These are phyloP conservation scores for Phytophthora fragariaefolia DNA, from an alignment of 352 stramenopile genomes.

Conservation along the genomic window DNA sequence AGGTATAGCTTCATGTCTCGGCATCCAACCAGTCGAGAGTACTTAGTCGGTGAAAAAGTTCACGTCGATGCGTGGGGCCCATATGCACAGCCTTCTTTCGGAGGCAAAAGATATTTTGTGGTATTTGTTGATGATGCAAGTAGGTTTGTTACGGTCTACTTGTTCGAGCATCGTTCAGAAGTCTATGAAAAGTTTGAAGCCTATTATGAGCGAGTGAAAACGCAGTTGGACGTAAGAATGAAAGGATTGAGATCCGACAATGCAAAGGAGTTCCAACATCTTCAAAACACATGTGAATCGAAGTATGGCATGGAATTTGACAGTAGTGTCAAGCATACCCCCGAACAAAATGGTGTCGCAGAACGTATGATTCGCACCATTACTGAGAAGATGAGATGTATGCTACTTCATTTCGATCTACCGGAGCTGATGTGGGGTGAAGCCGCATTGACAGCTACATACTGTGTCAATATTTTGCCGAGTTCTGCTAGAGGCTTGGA, in stretches of 20 bases:
- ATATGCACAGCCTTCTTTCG: background rate
- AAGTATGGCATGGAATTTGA: slow-evolving; percentile 28
- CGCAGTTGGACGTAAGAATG: slow-evolving; percentile 22
- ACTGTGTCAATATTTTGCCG: slow-evolving; percentile 25
- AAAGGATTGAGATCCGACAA: slow-evolving; percentile 22
- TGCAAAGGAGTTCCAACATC: slow-evolving; percentile 20
- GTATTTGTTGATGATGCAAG: slow-evolving; percentile 27
- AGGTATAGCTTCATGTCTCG: background rate
- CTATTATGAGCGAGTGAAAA: slow-evolving; percentile 21
- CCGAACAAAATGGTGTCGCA: slow-evolving; percentile 26
- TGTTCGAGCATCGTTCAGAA: slow-evolving; percentile 22
- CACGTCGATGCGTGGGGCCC: slow-evolving; percentile 4
- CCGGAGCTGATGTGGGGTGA: slow-evolving; percentile 22
- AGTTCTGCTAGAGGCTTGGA: slow-evolving; percentile 10
- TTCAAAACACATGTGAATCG: slow-evolving; percentile 1
- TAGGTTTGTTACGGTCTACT: slow-evolving; percentile 15
- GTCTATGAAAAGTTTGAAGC: slow-evolving; percentile 25
- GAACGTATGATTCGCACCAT: slow-evolving; percentile 24
- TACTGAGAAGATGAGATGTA: slow-evolving; percentile 21
- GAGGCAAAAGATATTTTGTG: slow-evolving; percentile 1
- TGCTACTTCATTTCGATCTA: slow-evolving; percentile 30
- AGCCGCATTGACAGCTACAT: slow-evolving; percentile 16
- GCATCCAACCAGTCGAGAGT: background rate
- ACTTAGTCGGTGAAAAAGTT: slow-evolving; percentile 4
- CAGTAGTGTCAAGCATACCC: slow-evolving; percentile 22